phyloP scores from a whole-genome alignment of 2,329 filamentous ascomycete genomes.

The Gaeumannomyces sp. region DNA sequence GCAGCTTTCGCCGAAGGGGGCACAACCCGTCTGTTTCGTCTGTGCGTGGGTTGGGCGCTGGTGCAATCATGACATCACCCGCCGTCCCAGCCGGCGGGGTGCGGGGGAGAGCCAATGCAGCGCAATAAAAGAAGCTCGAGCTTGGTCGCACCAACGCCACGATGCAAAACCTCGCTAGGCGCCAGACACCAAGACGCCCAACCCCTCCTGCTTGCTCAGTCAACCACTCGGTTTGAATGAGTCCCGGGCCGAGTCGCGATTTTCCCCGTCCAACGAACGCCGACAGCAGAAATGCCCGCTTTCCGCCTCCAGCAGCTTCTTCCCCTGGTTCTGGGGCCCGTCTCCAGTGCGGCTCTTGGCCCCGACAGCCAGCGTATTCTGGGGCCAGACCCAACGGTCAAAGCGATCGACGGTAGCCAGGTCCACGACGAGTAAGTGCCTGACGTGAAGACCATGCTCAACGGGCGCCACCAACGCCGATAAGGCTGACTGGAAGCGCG shows the following conservation, averaged over 20 bases:
- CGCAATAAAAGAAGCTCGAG: background rate
- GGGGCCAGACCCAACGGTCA: background rate
- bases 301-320: background rate
- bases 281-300: background rate
- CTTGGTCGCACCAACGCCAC: background rate
- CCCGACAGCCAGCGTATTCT: background rate
- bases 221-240: no score
- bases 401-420: background rate
- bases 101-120: no score
- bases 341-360: background rate
- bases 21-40: background rate
- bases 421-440: background rate
- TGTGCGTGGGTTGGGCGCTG: background rate
- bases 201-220: no score
- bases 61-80: background rate
- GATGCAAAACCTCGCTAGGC: background rate
- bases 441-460: no score
- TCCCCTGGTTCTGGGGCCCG: background rate
- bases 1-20: no score
- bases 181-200: no score
- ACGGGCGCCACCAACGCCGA: background rate
- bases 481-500: background rate
- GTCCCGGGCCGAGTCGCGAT: background rate
- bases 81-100: no score
- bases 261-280: background rate